Evolutionary conservation across 768 basidiomycete species (phyloP), one percentile per base, ranked within the genome.

Genomic region (Russula abietina): DNA sequence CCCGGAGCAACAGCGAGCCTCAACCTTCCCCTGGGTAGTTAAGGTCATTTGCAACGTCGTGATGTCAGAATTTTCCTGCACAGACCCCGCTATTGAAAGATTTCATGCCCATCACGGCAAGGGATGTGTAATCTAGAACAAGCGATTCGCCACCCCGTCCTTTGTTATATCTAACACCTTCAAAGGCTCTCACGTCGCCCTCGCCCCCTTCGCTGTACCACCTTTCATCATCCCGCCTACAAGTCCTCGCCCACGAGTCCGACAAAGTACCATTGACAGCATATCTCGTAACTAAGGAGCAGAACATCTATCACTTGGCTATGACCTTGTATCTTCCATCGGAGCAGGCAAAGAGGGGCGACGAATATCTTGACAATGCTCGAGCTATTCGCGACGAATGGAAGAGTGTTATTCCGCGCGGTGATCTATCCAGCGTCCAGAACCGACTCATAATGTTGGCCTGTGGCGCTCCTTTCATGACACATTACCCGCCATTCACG

Each of bases 271-370:
- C 28, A 30, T 39, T 28, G 19, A 51, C 55, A 1, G 3, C n/a
- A 24, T 11, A 22, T 28, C 33, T 12, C 0, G 6, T 26, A 16
- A 46, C 8, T 4, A n/a, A 7, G 10, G 19, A 30, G 8, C 10
- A 38, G n/a, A 62, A 54, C 48, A 3, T 48, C 26, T 9, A 9
- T 24, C 17, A 11, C 28, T n/a, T n/a, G n/a, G n/a, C n/a, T 8
- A 62, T 52, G 61, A 26, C 61, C 9, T 26, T 45, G 50, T 59
- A 55, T 41, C 45, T 58, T 30, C 57, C 45, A n/a, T 63, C 62
- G 11, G 28, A 30, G 11, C 57, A 49, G 53, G 52, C 46, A 8
- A 59, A 24, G 45, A 63, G 39, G 19, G 63, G 63, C 39, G 63
- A 64, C 33, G 39, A 26, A 11, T 64, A 33, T 50, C 63, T 64